These are phyloP conservation scores for Ceraceosorus guamensis DNA, from an alignment of 1,284 basidiomycete species.

Conservation along the genomic window DNA sequence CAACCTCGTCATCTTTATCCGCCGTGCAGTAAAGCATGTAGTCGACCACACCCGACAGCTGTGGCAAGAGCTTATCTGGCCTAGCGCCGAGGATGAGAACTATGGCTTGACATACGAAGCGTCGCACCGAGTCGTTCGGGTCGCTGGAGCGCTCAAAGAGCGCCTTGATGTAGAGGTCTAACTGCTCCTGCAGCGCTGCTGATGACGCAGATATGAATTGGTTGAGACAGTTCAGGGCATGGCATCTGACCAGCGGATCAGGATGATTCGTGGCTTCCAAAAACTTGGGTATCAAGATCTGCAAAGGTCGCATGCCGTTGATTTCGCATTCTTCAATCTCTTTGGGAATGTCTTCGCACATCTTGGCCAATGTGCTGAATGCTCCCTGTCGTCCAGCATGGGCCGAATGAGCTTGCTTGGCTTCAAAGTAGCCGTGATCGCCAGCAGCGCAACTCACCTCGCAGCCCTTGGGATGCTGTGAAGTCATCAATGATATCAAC, in stretches of 20 bases:
- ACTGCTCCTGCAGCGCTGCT: constrained; percentile 73
- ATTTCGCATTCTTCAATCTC: constrained; percentile 84
- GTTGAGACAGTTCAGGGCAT: constrained; percentile 86
- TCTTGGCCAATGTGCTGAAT: constrained; percentile 87
- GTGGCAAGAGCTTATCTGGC: constrained; percentile 92
- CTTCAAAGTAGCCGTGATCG: neutral
- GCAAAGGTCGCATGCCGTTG: constrained; percentile 53
- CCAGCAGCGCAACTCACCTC: constrained; percentile 17
- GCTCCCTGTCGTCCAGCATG: constrained; percentile 61
- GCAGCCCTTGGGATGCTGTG: constrained; percentile 31
- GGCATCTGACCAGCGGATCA: constrained; percentile 76
- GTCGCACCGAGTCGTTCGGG: constrained; percentile 81
- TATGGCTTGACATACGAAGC: constrained; percentile 91
- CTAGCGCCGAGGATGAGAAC: constrained; percentile 84
- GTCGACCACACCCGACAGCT: constrained; percentile 89
- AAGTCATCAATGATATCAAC: constrained; percentile 37
- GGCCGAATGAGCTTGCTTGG: constrained; percentile 8
- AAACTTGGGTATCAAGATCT: constrained; percentile 69
- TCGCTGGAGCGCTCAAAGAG: constrained; percentile 93
- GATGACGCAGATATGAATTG: constrained; percentile 69
- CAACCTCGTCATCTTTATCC: constrained; percentile 65
- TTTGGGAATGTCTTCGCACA: constrained; percentile 92
- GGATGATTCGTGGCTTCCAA: constrained; percentile 66
- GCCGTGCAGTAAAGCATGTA: constrained; percentile 99
- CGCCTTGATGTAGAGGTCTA: constrained; percentile 84